phyloP scores from a whole-genome alignment of 2,329 filamentous ascomycete genomes.

The Arachnopeziza araneosa region DNA sequence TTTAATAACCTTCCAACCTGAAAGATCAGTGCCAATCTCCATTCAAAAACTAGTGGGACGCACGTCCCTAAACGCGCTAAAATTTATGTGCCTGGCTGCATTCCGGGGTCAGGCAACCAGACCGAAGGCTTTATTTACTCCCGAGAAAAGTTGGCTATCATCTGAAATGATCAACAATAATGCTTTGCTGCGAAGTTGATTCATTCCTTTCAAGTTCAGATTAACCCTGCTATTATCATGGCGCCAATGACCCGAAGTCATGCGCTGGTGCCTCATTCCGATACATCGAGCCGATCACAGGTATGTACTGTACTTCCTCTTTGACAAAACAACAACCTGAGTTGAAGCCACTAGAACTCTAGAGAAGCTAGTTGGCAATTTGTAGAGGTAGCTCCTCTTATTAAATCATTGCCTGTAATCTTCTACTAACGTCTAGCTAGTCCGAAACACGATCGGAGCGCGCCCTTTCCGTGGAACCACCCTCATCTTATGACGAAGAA shows the following conservation, averaged over 20 bases:
- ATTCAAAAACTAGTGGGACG: too few relatives aligned
- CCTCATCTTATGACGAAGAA: slow-evolving; percentile 30
- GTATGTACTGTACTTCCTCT: background rate
- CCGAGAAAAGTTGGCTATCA: too few relatives aligned
- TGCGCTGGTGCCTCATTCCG: slow-evolving; percentile 16
- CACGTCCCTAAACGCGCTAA: too few relatives aligned
- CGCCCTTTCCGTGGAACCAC: slow-evolving; percentile 28
- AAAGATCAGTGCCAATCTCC: too few relatives aligned
- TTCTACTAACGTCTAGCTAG: slow-evolving; percentile 8
- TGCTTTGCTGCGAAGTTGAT: background rate
- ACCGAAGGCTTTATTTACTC: too few relatives aligned
- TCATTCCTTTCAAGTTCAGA: background rate
- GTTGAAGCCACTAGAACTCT: slow-evolving; percentile 16
- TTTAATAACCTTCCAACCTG: too few relatives aligned
- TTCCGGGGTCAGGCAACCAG: too few relatives aligned
- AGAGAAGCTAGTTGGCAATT: slow-evolving; percentile 30
- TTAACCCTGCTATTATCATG: slow-evolving; percentile 15
- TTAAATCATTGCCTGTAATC: background rate
- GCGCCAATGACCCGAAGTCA: slow-evolving; percentile 28
- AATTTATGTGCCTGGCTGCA: too few relatives aligned
- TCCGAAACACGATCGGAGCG: slow-evolving; percentile 25
- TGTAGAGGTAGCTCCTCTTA: slow-evolving; percentile 20
- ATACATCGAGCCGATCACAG: slow-evolving; percentile 6
- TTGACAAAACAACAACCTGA: background rate
- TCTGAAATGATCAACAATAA: too few relatives aligned